Percentiles rank a stretch among this genome's conserved stretches.
Evolutionary conservation across 352 stramenopile genomes (phyloP).

Genomic region (Phytophthora citrophthora): DNA sequence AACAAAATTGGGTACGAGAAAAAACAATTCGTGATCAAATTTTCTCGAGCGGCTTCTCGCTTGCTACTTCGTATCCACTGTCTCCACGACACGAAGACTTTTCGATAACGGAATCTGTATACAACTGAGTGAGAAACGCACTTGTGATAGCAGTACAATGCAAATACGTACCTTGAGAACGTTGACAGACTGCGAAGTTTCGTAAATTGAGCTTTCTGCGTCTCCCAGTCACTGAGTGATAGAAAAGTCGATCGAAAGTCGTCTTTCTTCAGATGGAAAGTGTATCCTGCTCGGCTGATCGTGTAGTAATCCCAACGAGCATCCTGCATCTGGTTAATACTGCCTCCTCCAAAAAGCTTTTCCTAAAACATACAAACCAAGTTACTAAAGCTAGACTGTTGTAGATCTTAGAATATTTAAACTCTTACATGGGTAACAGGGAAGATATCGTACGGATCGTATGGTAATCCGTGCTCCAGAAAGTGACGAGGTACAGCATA

Average conservation of each 20-base stretch:
- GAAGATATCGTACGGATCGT: conserved; percentile 77
- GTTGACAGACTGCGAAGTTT: conserved; percentile 37
- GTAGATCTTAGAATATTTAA: neutral
- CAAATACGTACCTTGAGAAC: conserved; percentile 52
- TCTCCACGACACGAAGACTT: conserved; percentile 67
- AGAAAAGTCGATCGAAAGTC: conserved; percentile 51
- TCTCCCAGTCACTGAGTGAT: conserved; percentile 54
- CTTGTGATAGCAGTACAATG: too few species aligned
- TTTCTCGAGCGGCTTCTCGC: conserved; percentile 47
- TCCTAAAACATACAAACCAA: conserved; percentile 9
- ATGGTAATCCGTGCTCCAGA: conserved; percentile 46
- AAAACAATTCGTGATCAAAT: conserved; percentile 51
- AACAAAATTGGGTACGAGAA: conserved; percentile 54
- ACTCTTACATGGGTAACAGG: conserved; percentile 59
- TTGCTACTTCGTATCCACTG: conserved; percentile 54
- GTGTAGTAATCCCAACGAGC: conserved; percentile 77
- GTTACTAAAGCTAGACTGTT: neutral
- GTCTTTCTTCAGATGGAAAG: conserved; percentile 66
- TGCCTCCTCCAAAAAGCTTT: conserved; percentile 30
- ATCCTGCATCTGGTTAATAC: conserved; percentile 32
- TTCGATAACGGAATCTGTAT: conserved; percentile 69
- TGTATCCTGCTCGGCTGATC: conserved; percentile 59
- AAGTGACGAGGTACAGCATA: conserved; percentile 72
- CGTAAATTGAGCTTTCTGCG: conserved; percentile 53
- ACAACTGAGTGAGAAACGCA: too few species aligned